phyloP scores from a whole-genome alignment of 257 asterid species.

The Rehmannia glutinosa region DNA sequence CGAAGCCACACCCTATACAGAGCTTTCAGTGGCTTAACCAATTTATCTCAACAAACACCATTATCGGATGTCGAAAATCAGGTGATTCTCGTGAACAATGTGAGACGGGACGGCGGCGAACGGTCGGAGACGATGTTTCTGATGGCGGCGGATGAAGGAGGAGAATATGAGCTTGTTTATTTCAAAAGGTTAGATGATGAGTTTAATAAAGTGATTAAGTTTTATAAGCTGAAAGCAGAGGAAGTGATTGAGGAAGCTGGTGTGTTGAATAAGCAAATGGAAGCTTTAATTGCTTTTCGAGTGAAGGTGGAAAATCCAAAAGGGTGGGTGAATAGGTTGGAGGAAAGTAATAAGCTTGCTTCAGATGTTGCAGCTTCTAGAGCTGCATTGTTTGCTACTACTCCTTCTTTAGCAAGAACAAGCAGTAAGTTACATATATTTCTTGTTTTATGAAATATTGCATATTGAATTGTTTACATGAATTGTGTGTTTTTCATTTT shows the following conservation, averaged over 20 bases:
- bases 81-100: conserved; percentile 24
- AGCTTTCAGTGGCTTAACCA: conserved; percentile 46
- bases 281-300: conserved; percentile 43
- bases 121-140: conserved; percentile 35
- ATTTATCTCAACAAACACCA: neutral
- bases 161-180: conserved; percentile 35
- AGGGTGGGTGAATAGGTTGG: conserved; percentile 27
- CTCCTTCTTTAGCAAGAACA: conserved; percentile 32
- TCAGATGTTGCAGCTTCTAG: conserved; percentile 33
- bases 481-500: neutral
- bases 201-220: conserved; percentile 39
- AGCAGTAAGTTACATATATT: conserved; percentile 26
- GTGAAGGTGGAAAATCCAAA: conserved; percentile 37
- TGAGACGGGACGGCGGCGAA: conserved; percentile 13
- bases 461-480: neutral
- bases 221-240: conserved; percentile 31
- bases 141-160: conserved; percentile 31
- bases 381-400: conserved; percentile 30
- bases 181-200: conserved; percentile 42
- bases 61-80: conserved; percentile 23
- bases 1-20: conserved; percentile 30
- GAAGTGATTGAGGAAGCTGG: conserved; percentile 45
- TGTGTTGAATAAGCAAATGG: conserved; percentile 47
- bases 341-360: conserved; percentile 27
- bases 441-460: neutral